These are phyloP conservation scores for Saturnispora sekii DNA, from an alignment of 805 yeast genomes.

Conservation along the genomic window DNA sequence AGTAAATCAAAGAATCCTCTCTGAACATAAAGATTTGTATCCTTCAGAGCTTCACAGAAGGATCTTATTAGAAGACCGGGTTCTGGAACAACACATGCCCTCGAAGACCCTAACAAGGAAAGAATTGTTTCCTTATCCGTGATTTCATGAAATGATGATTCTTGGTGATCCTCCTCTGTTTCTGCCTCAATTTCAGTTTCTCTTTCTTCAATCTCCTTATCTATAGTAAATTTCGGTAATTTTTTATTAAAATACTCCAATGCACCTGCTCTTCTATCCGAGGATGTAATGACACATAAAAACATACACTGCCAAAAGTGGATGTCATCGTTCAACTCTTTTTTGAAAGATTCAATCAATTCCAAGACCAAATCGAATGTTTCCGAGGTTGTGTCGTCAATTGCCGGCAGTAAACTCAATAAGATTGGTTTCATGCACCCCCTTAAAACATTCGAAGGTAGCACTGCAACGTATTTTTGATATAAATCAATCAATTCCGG, in stretches of 20 bases:
- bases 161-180: background rate
- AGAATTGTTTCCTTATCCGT: slow-evolving; percentile 18
- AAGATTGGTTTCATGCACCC: slow-evolving; percentile 59
- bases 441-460: slow-evolving; percentile 42
- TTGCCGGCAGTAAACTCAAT: slow-evolving; percentile 70
- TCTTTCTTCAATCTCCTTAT: background rate
- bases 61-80: slow-evolving; percentile 73
- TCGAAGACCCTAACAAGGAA: slow-evolving; percentile 31
- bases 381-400: slow-evolving; percentile 89
- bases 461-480: slow-evolving; percentile 40
- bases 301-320: slow-evolving; percentile 85
- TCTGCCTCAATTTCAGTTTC: slow-evolving; percentile 8
- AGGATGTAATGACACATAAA: slow-evolving; percentile 62
- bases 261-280: slow-evolving; percentile 78
- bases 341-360: slow-evolving; percentile 51
- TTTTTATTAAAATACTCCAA: slow-evolving; percentile 61
- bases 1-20: slow-evolving; percentile 84
- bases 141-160: slow-evolving; percentile 5
- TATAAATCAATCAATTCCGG: slow-evolving; percentile 63
- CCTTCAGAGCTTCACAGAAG: slow-evolving; percentile 55
- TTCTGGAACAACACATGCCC: slow-evolving; percentile 59
- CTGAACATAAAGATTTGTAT: slow-evolving; percentile 64
- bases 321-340: slow-evolving; percentile 49
- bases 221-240: slow-evolving; percentile 46
- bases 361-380: slow-evolving; percentile 52